Base-by-base conservation (phyloP, 2,329 filamentous ascomycete species). In the Trichoderma gracile region DNA sequence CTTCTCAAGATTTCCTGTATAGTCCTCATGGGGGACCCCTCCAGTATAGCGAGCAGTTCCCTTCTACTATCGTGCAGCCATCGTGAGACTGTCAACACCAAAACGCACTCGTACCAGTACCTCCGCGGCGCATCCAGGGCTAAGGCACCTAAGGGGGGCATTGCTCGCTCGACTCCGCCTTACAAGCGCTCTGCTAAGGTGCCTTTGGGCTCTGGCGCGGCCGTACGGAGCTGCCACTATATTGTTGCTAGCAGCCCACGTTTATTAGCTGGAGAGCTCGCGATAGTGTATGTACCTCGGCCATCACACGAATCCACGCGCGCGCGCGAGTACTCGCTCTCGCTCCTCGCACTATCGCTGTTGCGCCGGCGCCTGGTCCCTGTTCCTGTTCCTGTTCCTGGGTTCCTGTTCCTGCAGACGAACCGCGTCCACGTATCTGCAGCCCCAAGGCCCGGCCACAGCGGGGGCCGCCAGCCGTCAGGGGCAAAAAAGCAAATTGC, bases 401-500 rank as follows among this genome's bases (percentile, higher is more conserved):
- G 57, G 50, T n/a, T 19, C 57, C 42, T 38, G 33, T 21, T 38
- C 15, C n/a, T 3, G 8, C 30, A 58, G 47, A 52, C 57, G 57
- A 60, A 64, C 46, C 42, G 60, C 47, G 43, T 58, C 33, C 10
- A 38, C 10, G 12, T 14, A 58, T 58, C 59, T 33, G 54, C 43
- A 58, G 33, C 33, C 56, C 14, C 17, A 55, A 17, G 21, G 33
- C 33, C 17, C 23, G 61, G 19, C 21, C 15, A 49, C 19, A 52
- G 56, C 53, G 60, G 64, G 57, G 60, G 10, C n/a, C 46, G 19
- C 30, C 19, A 38, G 38, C 45, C 42, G 27, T 33, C 64, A 66
- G 66, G 65, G 58, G 58, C 49, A 27, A 21, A 53, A 61, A 50
- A 56, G 65, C 55, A 68, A 68, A 69, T 67, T 69, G 12, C 65